Conservation (phyloP, 2,329 filamentous ascomycete genomes). For the Simplicillium aogashimaense region DNA sequence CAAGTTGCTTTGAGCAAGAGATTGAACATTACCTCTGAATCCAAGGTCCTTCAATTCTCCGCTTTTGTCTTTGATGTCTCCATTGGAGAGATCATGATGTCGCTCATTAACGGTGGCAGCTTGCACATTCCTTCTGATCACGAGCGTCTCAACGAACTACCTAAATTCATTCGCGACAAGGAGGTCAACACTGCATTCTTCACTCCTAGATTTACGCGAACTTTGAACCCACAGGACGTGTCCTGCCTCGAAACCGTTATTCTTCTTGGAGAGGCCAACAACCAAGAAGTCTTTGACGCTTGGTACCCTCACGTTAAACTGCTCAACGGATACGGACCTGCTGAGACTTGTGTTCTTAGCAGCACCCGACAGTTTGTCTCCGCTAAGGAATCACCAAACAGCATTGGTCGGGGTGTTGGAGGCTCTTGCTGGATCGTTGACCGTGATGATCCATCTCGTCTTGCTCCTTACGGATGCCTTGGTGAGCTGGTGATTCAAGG, state of each 20-base stretch:
- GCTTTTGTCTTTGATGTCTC: conserved; percentile 6
- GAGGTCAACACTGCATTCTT: conserved; percentile 4
- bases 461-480: conserved; percentile 7
- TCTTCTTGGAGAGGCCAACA: neutral
- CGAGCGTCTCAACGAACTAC: conserved; percentile 1
- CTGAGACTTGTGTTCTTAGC: conserved; percentile 1
- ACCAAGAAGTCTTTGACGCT: neutral
- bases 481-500: conserved; percentile 12
- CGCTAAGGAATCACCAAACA: neutral
- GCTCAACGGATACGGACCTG: conserved; percentile 4
- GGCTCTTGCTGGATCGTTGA: conserved; percentile 4
- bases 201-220: conserved; percentile 1
- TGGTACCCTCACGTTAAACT: conserved; percentile 1
- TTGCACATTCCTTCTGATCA: conserved; percentile 6
- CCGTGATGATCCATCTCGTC: conserved; percentile 1
- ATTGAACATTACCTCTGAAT: neutral
- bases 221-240: neutral
- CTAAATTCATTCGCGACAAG: conserved; percentile 4
- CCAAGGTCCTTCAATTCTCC: conserved; percentile 6
- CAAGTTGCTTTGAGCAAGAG: conserved; percentile 6
- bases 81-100: conserved; percentile 1
- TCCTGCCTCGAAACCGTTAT: neutral
- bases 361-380: neutral
- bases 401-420: conserved; percentile 6
- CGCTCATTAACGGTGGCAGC: conserved; percentile 3